Base-by-base conservation (phyloP, 75 land plant species). In the Adiantum capillusveneris region DNA sequence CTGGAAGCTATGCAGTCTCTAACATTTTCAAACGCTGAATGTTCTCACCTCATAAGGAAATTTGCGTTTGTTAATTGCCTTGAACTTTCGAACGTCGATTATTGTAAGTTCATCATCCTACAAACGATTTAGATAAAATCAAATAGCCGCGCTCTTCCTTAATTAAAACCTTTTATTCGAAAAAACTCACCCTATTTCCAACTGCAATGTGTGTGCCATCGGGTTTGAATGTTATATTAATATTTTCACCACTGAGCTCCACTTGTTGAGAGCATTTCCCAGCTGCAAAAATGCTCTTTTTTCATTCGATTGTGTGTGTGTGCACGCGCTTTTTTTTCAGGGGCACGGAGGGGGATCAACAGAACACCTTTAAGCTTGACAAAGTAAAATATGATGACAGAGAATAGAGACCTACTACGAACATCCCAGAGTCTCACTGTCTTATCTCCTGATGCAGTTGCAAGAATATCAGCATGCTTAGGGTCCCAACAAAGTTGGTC, bases 401-500 rank as follows among this genome's bases (percentile, higher is more conserved):
- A 34, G 3, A 9, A 34, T 5, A 34, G 37, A 34, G 37, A 68
- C 93, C 84, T 80, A 91, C 97, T 88, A 0, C 94, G 88, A 70
- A 84, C 89, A 85, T 91, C 97, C 97, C 97, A 91, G 41, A 91
- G 76, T 14, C 97, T 87, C 48, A 91, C 94, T 57, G 97, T 87
- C 68, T 82, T 91, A 62, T 91, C 97, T 31, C 97, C 97, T 2
- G 97, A 84, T 27, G 94, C 93, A 45, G 97, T 91, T 27, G 97
- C 97, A 50, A 91, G 65, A 36, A 91, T 56, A 63, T 91, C 97
- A 63, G 95, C 63, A 80, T 91, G 97, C 61, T 82, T 91, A 25
- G 97, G 97, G 43, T 91, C 97, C 97, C 97, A 91, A 52, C 97
- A 88, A 11, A 91, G 79, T 70, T 91, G 97, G 56, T 91, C 97